A percentile compares a stretch with the other conserved stretches of the same genome.
These are phyloP conservation scores for Pelargonium cotyledonis DNA, from an alignment of 441 rosid genomes.

Conservation along the genomic window DNA sequence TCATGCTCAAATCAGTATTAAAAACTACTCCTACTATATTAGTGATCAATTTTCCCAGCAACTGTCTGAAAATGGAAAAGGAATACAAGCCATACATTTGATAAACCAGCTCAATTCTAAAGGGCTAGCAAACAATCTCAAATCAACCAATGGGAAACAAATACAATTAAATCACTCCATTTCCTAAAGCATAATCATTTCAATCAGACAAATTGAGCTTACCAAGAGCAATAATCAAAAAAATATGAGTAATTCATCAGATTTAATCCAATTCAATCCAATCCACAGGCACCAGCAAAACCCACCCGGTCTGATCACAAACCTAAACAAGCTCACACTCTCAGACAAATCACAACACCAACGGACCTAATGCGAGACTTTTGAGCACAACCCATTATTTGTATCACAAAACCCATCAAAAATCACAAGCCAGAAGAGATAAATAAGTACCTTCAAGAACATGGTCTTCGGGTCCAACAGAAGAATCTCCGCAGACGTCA, in stretches of 20 bases:
- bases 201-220: not conserved
- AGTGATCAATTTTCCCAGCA: not conserved
- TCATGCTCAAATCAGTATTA: not conserved
- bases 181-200: not conserved
- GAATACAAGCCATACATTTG: not conserved
- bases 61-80: too few species aligned
- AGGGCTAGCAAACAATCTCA: not conserved
- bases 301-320: not conserved
- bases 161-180: not conserved
- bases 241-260: not conserved
- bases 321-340: not conserved
- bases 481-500: constrained; percentile 80
- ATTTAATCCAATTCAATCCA: too few species aligned
- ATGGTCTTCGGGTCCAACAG: constrained; percentile 92
- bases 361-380: not conserved
- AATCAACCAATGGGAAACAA: not conserved
- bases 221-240: not conserved
- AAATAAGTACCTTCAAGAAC: constrained; percentile 54
- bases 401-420: not conserved
- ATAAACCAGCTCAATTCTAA: not conserved
- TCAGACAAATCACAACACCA: not conserved
- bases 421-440: not conserved
- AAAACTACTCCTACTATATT: not conserved
- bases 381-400: not conserved
- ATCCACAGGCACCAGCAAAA: too few species aligned